Percentiles rank a stretch among this genome's conserved stretches.
phyloP scores from a whole-genome alignment of 2,329 filamentous ascomycete species.

The Sclerotinia sclerotiorum region DNA sequence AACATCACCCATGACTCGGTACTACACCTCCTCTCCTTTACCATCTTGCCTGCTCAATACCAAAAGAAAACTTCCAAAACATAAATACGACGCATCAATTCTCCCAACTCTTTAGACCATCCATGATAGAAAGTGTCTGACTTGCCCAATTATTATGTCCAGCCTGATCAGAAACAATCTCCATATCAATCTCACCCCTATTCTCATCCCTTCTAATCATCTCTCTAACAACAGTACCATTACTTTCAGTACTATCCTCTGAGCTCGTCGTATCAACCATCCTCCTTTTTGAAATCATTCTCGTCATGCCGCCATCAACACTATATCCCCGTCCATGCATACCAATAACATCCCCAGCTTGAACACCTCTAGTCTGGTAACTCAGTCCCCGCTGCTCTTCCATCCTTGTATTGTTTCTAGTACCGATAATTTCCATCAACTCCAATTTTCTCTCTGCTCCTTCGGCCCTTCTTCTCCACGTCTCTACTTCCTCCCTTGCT shows the following conservation, averaged over 20 bases:
- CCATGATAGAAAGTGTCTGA: conserved; percentile 20
- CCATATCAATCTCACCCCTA: conserved; percentile 14
- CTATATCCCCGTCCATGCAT: conserved; percentile 15
- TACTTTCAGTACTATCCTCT: conserved; percentile 31
- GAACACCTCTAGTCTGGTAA: not conserved
- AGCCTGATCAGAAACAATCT: conserved; percentile 18
- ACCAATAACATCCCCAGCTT: not conserved
- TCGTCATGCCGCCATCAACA: conserved; percentile 19
- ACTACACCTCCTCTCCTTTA: too few relatives aligned
- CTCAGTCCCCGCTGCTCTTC: not conserved
- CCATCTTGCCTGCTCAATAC: not conserved
- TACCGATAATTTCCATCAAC: conserved; percentile 36
- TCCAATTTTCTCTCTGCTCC: conserved; percentile 54
- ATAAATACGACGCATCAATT: not conserved
- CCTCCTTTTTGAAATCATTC: conserved; percentile 24
- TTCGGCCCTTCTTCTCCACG: conserved; percentile 57
- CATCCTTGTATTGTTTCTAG: conserved; percentile 10
- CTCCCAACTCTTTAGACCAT: conserved; percentile 6
- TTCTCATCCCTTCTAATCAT: conserved; percentile 12
- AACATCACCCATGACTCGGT: not conserved
- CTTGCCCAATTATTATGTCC: conserved; percentile 25
- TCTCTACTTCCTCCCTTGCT: conserved; percentile 45
- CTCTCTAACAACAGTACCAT: conserved; percentile 32
- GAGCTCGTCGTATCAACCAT: conserved; percentile 30
- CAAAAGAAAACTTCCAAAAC: not conserved